Evolutionary conservation across 257 asterid genomes (phyloP), one percentile per base, ranked within the genome.

Genomic region (Nicotiana knightiana): DNA sequence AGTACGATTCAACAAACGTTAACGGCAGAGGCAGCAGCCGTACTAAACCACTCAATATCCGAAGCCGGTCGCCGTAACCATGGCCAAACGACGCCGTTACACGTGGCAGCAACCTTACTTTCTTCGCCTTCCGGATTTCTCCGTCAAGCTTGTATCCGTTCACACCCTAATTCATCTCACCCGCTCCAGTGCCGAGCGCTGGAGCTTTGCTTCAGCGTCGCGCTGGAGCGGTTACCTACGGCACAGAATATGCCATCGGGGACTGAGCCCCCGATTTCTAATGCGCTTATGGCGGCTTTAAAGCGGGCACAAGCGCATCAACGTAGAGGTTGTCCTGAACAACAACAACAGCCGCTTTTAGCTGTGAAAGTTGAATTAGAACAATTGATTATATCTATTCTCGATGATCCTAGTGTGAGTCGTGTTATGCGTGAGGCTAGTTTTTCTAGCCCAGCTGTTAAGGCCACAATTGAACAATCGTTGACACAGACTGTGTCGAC

Each of bases 111-210:
- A 76, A 94, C 97, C 51, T 92, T 96, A 6, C 81, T 96, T 7
- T 84, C 97, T 0, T 87, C 97, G n/a, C 97, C 98, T 2, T 81
- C 97, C 6, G 97, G 97, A 10, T 93, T 78, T 75, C 58, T 94
- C 48, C 86, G 99, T 51, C 97, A 90, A 59, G 97, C 99, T 0
- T 96, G 99, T 87, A 92, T 93, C 80, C 92, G 97, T 2, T 93
- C 99, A 3, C 99, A 96, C 62, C 99, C 99, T 6, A 93, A 94
- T 82, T 94, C 98, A 0, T 91, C 95, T 68, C 99, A 96, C 80
- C 99, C 99, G 0, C 92, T 95, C 7, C 98, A 95, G 97, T 93
- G 97, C 86, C 93, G 98, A 5, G 97, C 99, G 3, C 70, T 96
- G 30, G 98, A 96, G 89, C 93, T 96, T 62, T 93, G 98, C 48